phyloP scores from a whole-genome alignment of 352 stramenopile species.

The Phytophthora pistaciae region DNA sequence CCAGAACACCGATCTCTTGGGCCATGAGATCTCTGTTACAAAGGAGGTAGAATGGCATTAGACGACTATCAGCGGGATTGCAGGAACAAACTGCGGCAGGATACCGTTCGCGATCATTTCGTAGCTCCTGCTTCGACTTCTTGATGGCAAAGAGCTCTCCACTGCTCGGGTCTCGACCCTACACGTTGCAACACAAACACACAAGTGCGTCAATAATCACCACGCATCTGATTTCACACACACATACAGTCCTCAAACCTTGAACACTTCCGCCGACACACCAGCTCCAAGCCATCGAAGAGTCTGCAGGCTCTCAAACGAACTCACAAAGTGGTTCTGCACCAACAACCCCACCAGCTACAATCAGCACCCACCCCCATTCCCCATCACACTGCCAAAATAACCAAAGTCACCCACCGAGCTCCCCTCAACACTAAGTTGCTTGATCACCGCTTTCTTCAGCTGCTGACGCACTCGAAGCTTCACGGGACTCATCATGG shows the following conservation, averaged over 20 bases:
- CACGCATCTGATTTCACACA: constrained; percentile 1
- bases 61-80: background rate
- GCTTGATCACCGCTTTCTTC: constrained; percentile 39
- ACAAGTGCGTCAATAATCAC: constrained; percentile 10
- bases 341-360: constrained; percentile 4
- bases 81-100: background rate
- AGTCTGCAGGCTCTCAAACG: constrained; percentile 66
- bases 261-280: constrained; percentile 77
- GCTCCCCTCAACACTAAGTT: constrained; percentile 28
- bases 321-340: constrained; percentile 39
- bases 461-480: constrained; percentile 22
- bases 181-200: background rate
- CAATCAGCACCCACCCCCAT: constrained; percentile 5
- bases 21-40: constrained; percentile 58
- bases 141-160: constrained; percentile 76
- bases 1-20: constrained; percentile 71
- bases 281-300: constrained; percentile 73
- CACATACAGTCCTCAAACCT: constrained; percentile 37
- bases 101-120: constrained; percentile 80
- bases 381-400: background rate
- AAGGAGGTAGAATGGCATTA: constrained; percentile 4
- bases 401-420: constrained; percentile 24
- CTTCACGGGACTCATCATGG: constrained; percentile 45
- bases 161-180: constrained; percentile 52
- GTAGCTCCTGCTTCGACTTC: constrained; percentile 81